Conservation (phyloP, 2,329 filamentous ascomycete species). For the Aspergillus calidoustus region DNA sequence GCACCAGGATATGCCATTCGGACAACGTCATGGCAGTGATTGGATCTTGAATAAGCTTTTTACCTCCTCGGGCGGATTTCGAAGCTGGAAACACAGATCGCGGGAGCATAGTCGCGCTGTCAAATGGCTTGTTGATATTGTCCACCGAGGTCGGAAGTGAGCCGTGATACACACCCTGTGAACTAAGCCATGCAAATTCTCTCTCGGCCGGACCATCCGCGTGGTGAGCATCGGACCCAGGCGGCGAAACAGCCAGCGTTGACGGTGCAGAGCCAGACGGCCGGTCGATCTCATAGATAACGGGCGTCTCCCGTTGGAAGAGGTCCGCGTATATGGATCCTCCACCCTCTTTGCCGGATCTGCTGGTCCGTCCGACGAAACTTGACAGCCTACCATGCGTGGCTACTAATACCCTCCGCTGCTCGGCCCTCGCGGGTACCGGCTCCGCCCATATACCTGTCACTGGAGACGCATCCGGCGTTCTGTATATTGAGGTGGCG, state of each 20-base stretch:
- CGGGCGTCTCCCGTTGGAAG: conserved; percentile 84
- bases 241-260: conserved; percentile 75
- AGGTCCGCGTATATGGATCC: conserved; percentile 84
- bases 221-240: conserved; percentile 66
- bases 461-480: conserved; percentile 75
- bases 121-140: conserved; percentile 75
- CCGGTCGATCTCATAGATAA: conserved; percentile 72
- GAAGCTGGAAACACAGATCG: conserved; percentile 73
- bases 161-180: conserved; percentile 87
- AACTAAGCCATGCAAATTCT: conserved; percentile 84
- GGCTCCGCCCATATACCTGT: conserved; percentile 85
- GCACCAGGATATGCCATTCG: conserved; percentile 87
- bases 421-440: conserved; percentile 69
- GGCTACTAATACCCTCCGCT: conserved; percentile 76
- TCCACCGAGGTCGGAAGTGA: conserved; percentile 69
- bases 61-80: conserved; percentile 67
- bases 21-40: conserved; percentile 83
- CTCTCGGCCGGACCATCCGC: conserved; percentile 57
- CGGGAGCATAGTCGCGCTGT: conserved; percentile 76
- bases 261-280: conserved; percentile 65
- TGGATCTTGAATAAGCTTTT: conserved; percentile 69
- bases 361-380: conserved; percentile 76
- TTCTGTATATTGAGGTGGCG: conserved; percentile 79
- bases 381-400: conserved; percentile 80
- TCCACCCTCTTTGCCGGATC: conserved; percentile 74